Evolutionary conservation across 1,139 yeast genomes (phyloP).

Genomic region (Debaryomycetaceae sp.): DNA sequence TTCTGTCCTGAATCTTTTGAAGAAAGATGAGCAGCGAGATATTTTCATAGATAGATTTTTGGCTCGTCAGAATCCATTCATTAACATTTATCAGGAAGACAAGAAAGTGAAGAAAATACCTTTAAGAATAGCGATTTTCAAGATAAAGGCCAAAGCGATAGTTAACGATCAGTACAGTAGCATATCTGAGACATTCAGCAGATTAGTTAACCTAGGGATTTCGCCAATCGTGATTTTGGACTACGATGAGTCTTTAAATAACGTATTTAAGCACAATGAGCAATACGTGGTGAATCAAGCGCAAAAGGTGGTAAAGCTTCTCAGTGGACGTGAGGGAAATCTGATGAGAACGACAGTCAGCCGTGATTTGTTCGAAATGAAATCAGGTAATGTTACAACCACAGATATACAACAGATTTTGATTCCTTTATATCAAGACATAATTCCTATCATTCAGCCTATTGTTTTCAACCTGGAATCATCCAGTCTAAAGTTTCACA

Average conservation of each 20-base stretch:
- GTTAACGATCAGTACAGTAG: slow-evolving; percentile 33
- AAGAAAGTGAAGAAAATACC: slow-evolving; percentile 35
- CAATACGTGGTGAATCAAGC: slow-evolving; percentile 32
- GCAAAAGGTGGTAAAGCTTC: slow-evolving; percentile 24
- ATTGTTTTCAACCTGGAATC: slow-evolving; percentile 43
- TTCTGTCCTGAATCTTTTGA: slow-evolving; percentile 11
- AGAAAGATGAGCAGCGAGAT: slow-evolving; percentile 33
- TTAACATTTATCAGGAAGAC: slow-evolving; percentile 33
- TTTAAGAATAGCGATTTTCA: slow-evolving; percentile 50
- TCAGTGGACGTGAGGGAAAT: slow-evolving; percentile 24
- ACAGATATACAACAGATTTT: slow-evolving; percentile 33
- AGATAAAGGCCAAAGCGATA: slow-evolving; percentile 39
- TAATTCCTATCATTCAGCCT: slow-evolving; percentile 63
- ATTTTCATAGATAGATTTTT: slow-evolving; percentile 41
- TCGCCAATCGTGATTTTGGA: slow-evolving; percentile 34
- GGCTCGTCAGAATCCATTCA: slow-evolving; percentile 30
- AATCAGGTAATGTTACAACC: slow-evolving; percentile 12
- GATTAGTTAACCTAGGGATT: slow-evolving; percentile 51
- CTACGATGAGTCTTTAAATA: slow-evolving; percentile 27
- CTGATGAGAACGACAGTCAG: slow-evolving; percentile 25
- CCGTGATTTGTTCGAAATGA: slow-evolving; percentile 25
- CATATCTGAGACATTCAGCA: slow-evolving; percentile 46
- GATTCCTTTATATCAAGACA: slow-evolving; percentile 42
- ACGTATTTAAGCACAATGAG: slow-evolving; percentile 31
- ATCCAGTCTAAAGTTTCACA: slow-evolving; percentile 26